Evolutionary conservation across 495 filamentous ascomycete species (phyloP), one percentile per base, ranked within the genome.

Genomic region (Penicillium mononematosum): DNA sequence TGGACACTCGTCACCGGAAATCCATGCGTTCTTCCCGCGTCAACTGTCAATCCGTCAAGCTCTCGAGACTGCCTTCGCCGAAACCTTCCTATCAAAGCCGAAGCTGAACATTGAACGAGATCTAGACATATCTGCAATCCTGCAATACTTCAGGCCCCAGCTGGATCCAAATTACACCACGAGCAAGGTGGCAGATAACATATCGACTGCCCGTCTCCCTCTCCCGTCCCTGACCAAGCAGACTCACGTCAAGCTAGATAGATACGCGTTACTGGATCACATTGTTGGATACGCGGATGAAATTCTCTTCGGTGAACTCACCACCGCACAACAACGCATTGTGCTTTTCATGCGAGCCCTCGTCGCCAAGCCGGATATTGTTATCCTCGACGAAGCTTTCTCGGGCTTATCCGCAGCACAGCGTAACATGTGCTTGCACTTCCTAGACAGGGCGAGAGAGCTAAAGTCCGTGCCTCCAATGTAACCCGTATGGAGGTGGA

Each of bases 301-400:
- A 6, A 71, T 85, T 52, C 69, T 73, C 34, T 96, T 97, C 68
- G 86, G 88, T 27, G 83, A 89, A 53, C 76, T 92, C 1, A 82
- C 83, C 19, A 88, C 90, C 63, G 86, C 84, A 6, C 84, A 90
- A 1, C 94, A 98, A 70, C 85, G 92, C 22, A 78, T 97, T 7
- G 79, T 88, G 10, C 82, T 98, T 2, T 94, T 98, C 70, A 75
- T 98, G 27, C 84, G 95, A 7, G 89, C 93, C 16, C 74, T 95
- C 34, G 82, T 94, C 61, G 88, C 91, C 59, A 81, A 81, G 52
- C 90, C 92, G 0, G 93, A 97, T 57, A 81, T 98, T 43, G 79
- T 98, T 31, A 88, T 98, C 38, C 82, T 98, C 2, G 94, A 98
- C 63, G 94, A 98, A 71, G 85, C 94, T 0, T 95, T 96, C 63